Conservation (phyloP, 345 rosid genomes). For the Balakata baccata region DNA sequence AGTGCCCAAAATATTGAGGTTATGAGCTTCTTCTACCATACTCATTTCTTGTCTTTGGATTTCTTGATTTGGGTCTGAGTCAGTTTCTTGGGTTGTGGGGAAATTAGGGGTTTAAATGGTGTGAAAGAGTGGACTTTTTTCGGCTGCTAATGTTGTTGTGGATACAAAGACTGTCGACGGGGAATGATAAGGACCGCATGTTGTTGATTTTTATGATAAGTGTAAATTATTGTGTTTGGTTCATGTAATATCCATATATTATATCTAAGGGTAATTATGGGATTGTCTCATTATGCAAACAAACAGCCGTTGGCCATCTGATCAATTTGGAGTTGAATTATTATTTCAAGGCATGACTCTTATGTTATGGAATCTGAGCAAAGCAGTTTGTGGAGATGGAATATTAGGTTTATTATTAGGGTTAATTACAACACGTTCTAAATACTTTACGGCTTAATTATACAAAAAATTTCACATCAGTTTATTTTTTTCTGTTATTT, state of each 20-base stretch:
- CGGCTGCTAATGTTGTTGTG: not conserved
- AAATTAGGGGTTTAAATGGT: not conserved
- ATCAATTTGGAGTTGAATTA: not conserved
- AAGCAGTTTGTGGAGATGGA: too few relatives aligned
- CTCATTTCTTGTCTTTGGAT: slow-evolving; percentile 43
- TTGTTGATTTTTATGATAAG: not conserved
- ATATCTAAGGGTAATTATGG: too few relatives aligned
- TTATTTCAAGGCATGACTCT: too few relatives aligned
- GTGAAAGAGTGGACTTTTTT: not conserved
- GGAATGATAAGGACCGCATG: slow-evolving; percentile 11
- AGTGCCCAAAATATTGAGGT: slow-evolving; percentile 62
- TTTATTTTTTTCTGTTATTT: too few relatives aligned
- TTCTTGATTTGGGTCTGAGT: too few relatives aligned
- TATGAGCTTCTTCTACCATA: slow-evolving; percentile 77
- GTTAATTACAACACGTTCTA: too few relatives aligned
- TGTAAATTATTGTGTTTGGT: slow-evolving; percentile 1
- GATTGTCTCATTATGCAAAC: not conserved
- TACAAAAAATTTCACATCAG: too few relatives aligned
- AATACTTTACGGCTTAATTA: too few relatives aligned
- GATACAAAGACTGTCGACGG: not conserved
- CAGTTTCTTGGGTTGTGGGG: not conserved
- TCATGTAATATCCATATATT: not conserved
- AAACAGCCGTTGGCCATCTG: not conserved
- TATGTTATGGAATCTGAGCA: too few relatives aligned
- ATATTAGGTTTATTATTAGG: too few relatives aligned